Evolutionary conservation across 2,329 filamentous ascomycete genomes (phyloP).

Genomic region (Trichoderma brevicompactum): DNA sequence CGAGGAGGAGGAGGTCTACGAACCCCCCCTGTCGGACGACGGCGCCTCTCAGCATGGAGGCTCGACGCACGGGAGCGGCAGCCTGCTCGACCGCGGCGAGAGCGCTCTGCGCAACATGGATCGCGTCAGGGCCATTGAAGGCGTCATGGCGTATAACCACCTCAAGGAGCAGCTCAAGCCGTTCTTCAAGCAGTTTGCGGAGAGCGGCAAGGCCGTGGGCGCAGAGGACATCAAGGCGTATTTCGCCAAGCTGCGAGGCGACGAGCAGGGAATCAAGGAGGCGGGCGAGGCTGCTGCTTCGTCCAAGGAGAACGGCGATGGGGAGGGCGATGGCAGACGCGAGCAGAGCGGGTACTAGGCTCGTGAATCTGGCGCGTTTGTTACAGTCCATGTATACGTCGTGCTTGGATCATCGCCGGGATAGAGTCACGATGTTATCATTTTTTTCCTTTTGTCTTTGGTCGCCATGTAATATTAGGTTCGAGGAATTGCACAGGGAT

Average conservation of each 20-base stretch:
- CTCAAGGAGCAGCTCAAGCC: constrained; percentile 94
- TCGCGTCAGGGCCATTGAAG: constrained; percentile 89
- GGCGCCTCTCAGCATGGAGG: constrained; percentile 59
- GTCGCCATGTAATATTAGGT: not conserved
- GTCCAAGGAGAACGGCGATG: constrained; percentile 41
- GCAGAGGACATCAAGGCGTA: constrained; percentile 97
- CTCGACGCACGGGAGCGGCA: constrained; percentile 73
- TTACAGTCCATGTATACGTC: not conserved
- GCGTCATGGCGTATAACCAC: constrained; percentile 97
- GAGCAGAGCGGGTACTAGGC: constrained; percentile 59
- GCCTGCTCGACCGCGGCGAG: constrained; percentile 87
- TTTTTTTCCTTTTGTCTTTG: not conserved
- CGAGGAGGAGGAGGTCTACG: constrained; percentile 93
- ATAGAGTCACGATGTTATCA: not conserved
- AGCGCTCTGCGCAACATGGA: constrained; percentile 90
- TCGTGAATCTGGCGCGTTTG: not conserved
- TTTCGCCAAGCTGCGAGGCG: constrained; percentile 91
- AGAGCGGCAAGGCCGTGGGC: constrained; percentile 83
- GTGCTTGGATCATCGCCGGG: not conserved
- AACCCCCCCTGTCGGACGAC: constrained; percentile 79
- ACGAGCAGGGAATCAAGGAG: constrained; percentile 73
- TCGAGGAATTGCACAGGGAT: not conserved
- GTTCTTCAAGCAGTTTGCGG: constrained; percentile 91
- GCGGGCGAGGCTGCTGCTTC: constrained; percentile 59
- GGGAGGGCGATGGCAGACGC: constrained; percentile 45